These are phyloP conservation scores for Malassezia yamatoensis DNA, from an alignment of 1,284 basidiomycete species.

Conservation along the genomic window DNA sequence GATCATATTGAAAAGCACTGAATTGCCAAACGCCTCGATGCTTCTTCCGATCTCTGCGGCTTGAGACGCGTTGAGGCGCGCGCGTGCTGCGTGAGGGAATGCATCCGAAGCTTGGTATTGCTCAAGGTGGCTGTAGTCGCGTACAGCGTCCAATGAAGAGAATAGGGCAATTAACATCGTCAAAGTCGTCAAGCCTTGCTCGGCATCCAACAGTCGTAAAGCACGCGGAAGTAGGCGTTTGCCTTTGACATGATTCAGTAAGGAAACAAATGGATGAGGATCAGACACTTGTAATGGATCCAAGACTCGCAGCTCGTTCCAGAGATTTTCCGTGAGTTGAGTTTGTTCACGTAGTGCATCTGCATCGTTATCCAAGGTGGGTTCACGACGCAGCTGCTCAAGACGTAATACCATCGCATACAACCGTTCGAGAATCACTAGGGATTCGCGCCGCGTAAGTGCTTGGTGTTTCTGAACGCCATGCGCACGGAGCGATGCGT, in stretches of 20 bases:
- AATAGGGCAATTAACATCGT: constrained; percentile 90
- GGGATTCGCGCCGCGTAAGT: constrained; percentile 65
- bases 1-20: constrained; percentile 75
- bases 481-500: constrained; percentile 59
- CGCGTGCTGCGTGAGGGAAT: constrained; percentile 7
- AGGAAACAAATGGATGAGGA: constrained; percentile 91
- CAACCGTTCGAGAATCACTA: constrained; percentile 70
- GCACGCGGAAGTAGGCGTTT: constrained; percentile 83
- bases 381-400: constrained; percentile 74
- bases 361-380: constrained; percentile 40
- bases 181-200: constrained; percentile 73
- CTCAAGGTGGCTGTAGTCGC: constrained; percentile 18
- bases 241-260: constrained; percentile 79
- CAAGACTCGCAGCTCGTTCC: constrained; percentile 72
- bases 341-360: constrained; percentile 20
- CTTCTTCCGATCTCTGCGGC: constrained; percentile 64
- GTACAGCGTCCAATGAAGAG: constrained; percentile 64
- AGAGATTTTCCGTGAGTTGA: constrained; percentile 52
- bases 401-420: constrained; percentile 75
- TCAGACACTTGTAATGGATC: constrained; percentile 87
- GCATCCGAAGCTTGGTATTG: constrained; percentile 10
- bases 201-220: constrained; percentile 68
- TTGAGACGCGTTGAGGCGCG: constrained; percentile 15
- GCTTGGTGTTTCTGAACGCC: constrained; percentile 48
- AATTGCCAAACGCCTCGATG: constrained; percentile 76